Conservation (phyloP, 2,329 filamentous ascomycete genomes). For the Fusarium sp. region DNA sequence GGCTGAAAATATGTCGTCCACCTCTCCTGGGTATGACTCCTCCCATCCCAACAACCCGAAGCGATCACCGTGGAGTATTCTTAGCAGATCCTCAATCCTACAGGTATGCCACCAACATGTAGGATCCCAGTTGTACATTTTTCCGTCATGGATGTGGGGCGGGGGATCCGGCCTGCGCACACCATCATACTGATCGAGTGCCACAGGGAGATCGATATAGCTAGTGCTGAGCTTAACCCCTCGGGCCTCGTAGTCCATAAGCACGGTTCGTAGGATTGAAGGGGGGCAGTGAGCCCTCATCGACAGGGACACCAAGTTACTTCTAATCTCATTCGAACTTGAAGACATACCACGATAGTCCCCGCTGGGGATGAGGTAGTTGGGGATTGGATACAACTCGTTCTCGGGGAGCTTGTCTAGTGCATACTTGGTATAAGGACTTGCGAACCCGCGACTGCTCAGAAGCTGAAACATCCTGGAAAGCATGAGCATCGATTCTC, state of each 20-base stretch:
- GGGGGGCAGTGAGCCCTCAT: not conserved
- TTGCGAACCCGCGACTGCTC: not conserved
- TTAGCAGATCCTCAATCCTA: not conserved
- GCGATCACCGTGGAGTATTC: not conserved
- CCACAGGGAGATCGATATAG: not conserved
- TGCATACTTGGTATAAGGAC: not conserved
- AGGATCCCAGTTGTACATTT: not conserved
- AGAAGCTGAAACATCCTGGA: not conserved
- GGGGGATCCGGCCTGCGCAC: not conserved
- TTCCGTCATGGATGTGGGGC: not conserved
- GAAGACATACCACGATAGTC: not conserved
- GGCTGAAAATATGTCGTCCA: conserved; percentile 7
- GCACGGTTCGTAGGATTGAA: not conserved
- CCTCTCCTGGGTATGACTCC: not conserved
- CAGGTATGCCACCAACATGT: not conserved
- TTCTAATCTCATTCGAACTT: not conserved
- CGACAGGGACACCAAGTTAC: not conserved
- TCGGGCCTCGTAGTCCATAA: not conserved
- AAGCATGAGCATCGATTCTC: not conserved
- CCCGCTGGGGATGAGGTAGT: not conserved
- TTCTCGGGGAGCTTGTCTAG: not conserved
- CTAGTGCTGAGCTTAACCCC: not conserved
- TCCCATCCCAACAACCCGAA: not conserved
- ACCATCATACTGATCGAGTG: not conserved
- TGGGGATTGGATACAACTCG: not conserved